Evolutionary conservation across 164 flowering plant genomes (phyloP).

Genomic region (Tetrastigma voinierianum): DNA sequence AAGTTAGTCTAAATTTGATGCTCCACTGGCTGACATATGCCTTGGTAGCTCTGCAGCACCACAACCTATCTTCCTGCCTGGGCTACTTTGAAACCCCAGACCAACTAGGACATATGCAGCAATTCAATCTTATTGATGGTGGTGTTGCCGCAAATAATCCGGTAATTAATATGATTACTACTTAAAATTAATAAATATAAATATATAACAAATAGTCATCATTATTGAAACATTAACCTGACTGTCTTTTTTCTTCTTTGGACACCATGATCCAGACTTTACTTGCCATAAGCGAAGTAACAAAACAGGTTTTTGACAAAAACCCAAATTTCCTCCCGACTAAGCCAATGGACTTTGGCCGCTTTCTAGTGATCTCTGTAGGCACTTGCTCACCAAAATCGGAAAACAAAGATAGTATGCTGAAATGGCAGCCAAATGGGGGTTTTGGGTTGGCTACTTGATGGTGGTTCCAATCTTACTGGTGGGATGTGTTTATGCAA

Average conservation of each 20-base stretch:
- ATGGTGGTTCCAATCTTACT: conserved; percentile 15
- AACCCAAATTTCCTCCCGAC: not conserved
- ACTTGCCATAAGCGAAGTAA: conserved; percentile 23
- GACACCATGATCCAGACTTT: conserved; percentile 15
- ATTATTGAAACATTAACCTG: not conserved
- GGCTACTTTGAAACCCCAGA: not conserved
- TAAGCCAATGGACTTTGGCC: conserved; percentile 10
- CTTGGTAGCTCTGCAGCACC: not conserved
- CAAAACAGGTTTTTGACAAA: conserved; percentile 7
- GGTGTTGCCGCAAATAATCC: not conserved
- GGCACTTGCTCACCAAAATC: conserved; percentile 27
- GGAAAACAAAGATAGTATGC: conserved; percentile 23
- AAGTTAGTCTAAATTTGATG: not conserved
- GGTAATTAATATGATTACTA: not conserved
- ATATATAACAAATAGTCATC: not conserved
- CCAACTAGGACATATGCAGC: too few relatives aligned
- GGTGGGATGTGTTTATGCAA: too few relatives aligned
- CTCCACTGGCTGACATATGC: conserved; percentile 1
- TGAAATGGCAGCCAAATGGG: conserved; percentile 25
- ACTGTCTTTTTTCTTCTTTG: not conserved
- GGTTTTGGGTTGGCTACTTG: conserved; percentile 17
- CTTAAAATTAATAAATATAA: too few relatives aligned
- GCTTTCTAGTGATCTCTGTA: conserved; percentile 26
- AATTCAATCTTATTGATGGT: too few relatives aligned
- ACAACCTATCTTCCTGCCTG: not conserved